Percentiles rank a stretch among this genome's conserved stretches.
Evolutionary conservation across 164 flowering plant genomes (phyloP).

Genomic region (Kingdonia uniflora): DNA sequence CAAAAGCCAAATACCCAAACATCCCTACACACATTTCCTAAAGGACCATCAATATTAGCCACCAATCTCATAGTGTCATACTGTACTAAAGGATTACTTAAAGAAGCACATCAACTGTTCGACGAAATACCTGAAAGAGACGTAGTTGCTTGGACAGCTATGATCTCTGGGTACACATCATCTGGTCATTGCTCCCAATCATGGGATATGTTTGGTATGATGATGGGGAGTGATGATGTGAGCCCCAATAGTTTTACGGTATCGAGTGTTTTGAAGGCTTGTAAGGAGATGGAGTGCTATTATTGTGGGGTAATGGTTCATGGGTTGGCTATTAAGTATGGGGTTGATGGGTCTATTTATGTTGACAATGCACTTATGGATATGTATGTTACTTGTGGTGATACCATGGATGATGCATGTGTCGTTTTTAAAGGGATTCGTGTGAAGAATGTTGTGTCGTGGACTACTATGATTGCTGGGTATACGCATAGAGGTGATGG

Average conservation of each 20-base stretch:
- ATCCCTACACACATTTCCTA: slow-evolving; percentile 14
- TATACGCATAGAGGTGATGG: slow-evolving; percentile 63
- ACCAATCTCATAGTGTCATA: slow-evolving; percentile 47
- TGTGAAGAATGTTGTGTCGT: slow-evolving; percentile 46
- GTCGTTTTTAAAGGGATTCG: slow-evolving; percentile 37
- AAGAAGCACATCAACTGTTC: slow-evolving; percentile 57
- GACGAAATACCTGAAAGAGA: slow-evolving; percentile 73
- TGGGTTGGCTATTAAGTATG: slow-evolving; percentile 52
- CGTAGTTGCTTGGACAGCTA: slow-evolving; percentile 77
- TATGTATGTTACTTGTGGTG: slow-evolving; percentile 61
- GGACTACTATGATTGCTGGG: slow-evolving; percentile 85
- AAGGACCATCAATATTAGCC: slow-evolving; percentile 31
- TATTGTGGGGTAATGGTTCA: slow-evolving; percentile 46
- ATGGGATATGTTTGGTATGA: slow-evolving; percentile 43
- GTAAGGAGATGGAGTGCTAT: slow-evolving; percentile 42
- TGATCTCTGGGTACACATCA: slow-evolving; percentile 63
- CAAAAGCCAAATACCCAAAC: slow-evolving; percentile 12
- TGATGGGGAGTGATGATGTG: slow-evolving; percentile 27
- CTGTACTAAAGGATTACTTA: slow-evolving; percentile 27
- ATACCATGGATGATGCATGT: slow-evolving; percentile 47
- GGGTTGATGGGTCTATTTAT: slow-evolving; percentile 39
- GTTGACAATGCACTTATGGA: slow-evolving; percentile 76
- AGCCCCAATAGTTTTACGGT: slow-evolving; percentile 59
- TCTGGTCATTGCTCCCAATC: slow-evolving; percentile 33
- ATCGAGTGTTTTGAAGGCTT: slow-evolving; percentile 63